Conservation (phyloP, 805 yeast genomes). For the Kuraishia hungarica region DNA sequence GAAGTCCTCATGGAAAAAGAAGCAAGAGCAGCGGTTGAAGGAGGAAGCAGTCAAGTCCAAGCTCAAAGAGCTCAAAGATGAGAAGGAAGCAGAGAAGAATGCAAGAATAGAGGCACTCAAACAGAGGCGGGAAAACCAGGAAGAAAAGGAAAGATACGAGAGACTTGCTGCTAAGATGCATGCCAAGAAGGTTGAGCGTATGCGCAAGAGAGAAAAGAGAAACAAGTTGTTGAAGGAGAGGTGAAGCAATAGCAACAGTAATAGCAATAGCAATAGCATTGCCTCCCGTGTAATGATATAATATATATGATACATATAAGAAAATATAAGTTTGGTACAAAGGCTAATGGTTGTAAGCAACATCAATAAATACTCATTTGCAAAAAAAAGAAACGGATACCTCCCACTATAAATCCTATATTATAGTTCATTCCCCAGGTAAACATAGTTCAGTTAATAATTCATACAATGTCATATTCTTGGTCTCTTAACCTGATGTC, state of each 20-base stretch:
- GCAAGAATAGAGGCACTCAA: constrained; percentile 48
- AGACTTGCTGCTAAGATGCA: constrained; percentile 81
- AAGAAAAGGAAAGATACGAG: constrained; percentile 83
- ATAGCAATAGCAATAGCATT: too few species aligned
- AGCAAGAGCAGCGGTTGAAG: constrained; percentile 56
- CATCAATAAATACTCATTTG: too few species aligned
- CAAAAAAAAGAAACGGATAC: too few species aligned
- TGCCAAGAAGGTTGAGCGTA: constrained; percentile 82
- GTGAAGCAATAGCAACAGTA: neutral
- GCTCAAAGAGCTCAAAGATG: constrained; percentile 67
- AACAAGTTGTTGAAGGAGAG: constrained; percentile 39
- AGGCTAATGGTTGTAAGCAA: too few species aligned
- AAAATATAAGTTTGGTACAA: neutral
- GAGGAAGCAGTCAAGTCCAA: constrained; percentile 62
- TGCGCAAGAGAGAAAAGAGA: constrained; percentile 89
- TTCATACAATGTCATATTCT: too few species aligned
- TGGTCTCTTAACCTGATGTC: too few species aligned
- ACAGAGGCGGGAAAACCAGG: constrained; percentile 73
- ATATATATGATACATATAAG: neutral
- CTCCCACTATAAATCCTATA: too few species aligned
- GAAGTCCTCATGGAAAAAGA: constrained; percentile 52
- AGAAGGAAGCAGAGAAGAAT: constrained; percentile 55
- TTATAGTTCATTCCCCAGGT: too few species aligned
- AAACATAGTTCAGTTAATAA: too few species aligned
- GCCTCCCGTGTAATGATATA: neutral